Evolutionary conservation across 1,139 yeast genomes (phyloP), one percentile per base, ranked within the genome.

Genomic region (Protomyces inouyei): DNA sequence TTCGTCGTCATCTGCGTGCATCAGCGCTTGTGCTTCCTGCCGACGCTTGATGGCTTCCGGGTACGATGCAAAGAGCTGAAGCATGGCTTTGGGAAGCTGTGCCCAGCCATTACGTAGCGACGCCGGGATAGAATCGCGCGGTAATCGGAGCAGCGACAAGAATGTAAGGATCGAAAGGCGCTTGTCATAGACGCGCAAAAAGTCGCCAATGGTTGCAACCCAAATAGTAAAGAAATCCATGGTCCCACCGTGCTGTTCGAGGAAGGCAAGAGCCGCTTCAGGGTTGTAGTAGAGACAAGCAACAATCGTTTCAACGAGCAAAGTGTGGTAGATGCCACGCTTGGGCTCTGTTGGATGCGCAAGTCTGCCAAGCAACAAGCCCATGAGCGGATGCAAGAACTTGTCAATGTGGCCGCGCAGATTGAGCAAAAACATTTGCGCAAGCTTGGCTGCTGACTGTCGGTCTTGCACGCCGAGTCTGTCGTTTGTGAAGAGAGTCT

Each of bases 111-210:
- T 67, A 46, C 71, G 72, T 57, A 77, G 69, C 35, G 71, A 64
- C 38, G 67, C 70, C 3, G 78, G 77, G 32, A 76, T 71, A 40
- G 81, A 80, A 14, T 78, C 70, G 46, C 74, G 76, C n/a, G 77
- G 77, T 25, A 77, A 67, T 16, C 76, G 72, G 52, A 83, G 70
- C 36, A 83, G 68, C 1, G 83, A 75, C 59, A 92, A 75, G 48
- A 88, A 74, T 0, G 95, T 95, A 69, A 92, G 75, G 2, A 84
- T 78, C 1, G 89, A 83, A 52, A 93, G 76, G 74, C 91, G 91
- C 74, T 90, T 80, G 75, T 92, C 98, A 71, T 82, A 88, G 2
- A 90, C 96, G 67, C 96, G 79, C n/a, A 81, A 79, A 69, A 87
- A 80, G 52, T 78, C 77, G 3, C 86, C 82, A 63, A 85, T 78